Evolutionary conservation across 1,139 yeast genomes (phyloP).

Genomic region (Eremothecium gossypii): DNA sequence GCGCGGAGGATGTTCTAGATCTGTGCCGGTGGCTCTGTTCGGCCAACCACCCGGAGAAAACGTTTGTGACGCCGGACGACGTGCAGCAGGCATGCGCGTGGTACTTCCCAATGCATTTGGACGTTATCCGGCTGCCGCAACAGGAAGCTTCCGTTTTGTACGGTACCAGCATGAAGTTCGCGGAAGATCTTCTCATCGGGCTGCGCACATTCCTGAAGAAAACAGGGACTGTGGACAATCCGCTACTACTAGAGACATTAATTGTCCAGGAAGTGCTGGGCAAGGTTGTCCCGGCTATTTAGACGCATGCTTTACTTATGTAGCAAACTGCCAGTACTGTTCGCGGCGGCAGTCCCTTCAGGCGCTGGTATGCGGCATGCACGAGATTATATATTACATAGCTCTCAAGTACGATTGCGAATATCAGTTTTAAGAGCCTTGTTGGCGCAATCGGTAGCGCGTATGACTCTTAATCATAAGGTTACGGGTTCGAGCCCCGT

Average conservation of each 20-base stretch:
- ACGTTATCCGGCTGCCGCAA: constrained; percentile 15
- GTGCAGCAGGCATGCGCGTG: constrained; percentile 23
- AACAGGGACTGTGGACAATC: constrained; percentile 17
- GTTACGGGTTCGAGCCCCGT: constrained; percentile 41
- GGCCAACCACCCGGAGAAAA: constrained; percentile 7
- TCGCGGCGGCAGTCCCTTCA: no score
- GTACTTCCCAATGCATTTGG: constrained; percentile 28
- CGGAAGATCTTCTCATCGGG: constrained; percentile 21
- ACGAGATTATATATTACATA: background rate
- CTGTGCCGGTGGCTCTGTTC: constrained; percentile 17
- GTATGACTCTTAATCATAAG: constrained; percentile 39
- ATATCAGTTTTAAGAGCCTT: constrained; percentile 25
- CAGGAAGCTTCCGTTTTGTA: constrained; percentile 25
- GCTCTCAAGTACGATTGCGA: background rate
- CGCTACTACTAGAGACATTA: constrained; percentile 22
- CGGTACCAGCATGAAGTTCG: constrained; percentile 24
- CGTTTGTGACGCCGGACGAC: constrained; percentile 23
- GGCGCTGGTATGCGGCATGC: background rate
- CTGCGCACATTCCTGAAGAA: constrained; percentile 16
- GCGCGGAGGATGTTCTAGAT: constrained; percentile 19
- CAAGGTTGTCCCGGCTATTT: constrained; percentile 22
- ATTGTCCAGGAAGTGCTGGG: constrained; percentile 24
- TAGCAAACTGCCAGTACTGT: background rate
- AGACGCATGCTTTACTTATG: background rate
- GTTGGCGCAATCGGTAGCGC: constrained; percentile 43